Base-by-base conservation (phyloP, 805 yeast genomes). In the Saturnispora sanitii region DNA sequence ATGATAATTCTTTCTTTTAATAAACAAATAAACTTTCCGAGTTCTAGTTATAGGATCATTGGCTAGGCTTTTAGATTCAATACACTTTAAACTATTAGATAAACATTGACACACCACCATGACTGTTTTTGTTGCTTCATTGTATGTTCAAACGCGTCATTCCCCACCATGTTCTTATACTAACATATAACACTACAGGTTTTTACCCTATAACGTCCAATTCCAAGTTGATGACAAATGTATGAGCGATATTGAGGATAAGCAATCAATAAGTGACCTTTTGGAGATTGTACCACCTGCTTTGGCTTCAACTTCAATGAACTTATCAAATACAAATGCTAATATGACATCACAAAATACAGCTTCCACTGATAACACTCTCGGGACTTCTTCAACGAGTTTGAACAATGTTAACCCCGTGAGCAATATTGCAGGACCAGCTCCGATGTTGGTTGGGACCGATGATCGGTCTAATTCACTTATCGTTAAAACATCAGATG, bases 141-240 rank as follows among this genome's bases (percentile, higher is more conserved):
- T 82, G 75, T 74, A 68, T 51, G 80, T 73, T n/a, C n/a, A 47
- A 41, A 8, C 9, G 16, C 13, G 17, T 17, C 17, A 20, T 9
- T 33, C 37, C n/a, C 6, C 5, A 20, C 23, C 31, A 12, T 16
- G 15, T n/a, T 29, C 22, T 6, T 19, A 7, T 28, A 29, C 37
- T 26, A 33, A 49, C 41, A n/a, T 37, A 11, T 19, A 28, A 6
- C n/a, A 13, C 41, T 68, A 16, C 44, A 74, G 82, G 36, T 80
- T 81, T 50, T 64, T 82, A 35, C 92, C 92, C 2, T 77, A 77
- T 52, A 78, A 86, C 3, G 86, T 81, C n/a, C 83, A 80, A 47
- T 74, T 74, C 47, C 75, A 74, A 47, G 70, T 74, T 3, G 56
- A 57, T 8, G 21, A 51, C 3, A 38, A 49, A 6, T 37, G 44